These are phyloP conservation scores for Nicotiana otophora DNA, from an alignment of 257 asterid genomes.

Conservation along the genomic window DNA sequence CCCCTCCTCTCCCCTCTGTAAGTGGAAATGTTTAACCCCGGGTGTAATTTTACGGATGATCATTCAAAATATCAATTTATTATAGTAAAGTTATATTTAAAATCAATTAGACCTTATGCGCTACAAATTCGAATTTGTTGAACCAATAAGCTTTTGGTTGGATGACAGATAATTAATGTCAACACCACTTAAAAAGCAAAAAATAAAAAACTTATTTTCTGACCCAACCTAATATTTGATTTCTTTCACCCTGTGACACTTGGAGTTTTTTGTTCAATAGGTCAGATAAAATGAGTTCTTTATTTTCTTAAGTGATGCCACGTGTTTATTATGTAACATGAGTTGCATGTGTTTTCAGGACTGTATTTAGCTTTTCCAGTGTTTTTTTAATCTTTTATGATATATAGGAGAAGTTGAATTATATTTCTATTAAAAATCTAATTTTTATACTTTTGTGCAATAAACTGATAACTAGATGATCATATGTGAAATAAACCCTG, in stretches of 20 bases:
- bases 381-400: too few species aligned
- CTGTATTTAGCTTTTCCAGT: neutral
- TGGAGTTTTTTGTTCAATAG: neutral
- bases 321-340: neutral
- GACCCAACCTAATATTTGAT: neutral
- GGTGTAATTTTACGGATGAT: neutral
- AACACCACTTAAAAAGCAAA: neutral
- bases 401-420: too few species aligned
- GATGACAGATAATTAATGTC: neutral
- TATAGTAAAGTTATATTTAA: too few species aligned
- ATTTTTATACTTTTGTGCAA: neutral
- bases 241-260: neutral
- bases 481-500: neutral
- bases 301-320: neutral
- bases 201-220: neutral
- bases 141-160: too few species aligned
- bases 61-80: neutral
- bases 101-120: too few species aligned
- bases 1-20: conserved; percentile 26
- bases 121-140: neutral
- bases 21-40: neutral
- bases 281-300: neutral
- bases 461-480: neutral
- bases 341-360: neutral
- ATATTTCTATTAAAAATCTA: neutral